A percentile compares a stretch with the other conserved stretches of the same genome.
Conservation (phyloP, 176 grass and related monocot genomes). For the Thinopyrum elongatum region DNA sequence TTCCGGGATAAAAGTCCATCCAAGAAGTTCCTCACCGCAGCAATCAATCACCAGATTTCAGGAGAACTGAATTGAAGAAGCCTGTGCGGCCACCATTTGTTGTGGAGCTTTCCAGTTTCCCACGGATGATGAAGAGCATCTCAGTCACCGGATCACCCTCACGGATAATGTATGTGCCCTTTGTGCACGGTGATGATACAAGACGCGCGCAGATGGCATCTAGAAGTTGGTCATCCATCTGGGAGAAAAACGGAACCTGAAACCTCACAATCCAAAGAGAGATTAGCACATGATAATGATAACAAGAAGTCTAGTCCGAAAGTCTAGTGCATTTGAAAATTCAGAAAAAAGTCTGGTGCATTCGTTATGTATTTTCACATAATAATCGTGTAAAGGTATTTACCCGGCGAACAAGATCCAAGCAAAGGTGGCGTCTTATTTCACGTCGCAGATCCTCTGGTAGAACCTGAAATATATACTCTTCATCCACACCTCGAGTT, state of each 20-base stretch:
- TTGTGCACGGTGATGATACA: conserved; percentile 75
- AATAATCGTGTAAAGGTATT: conserved; percentile 17
- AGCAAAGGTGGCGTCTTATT: conserved; percentile 87
- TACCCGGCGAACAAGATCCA: conserved; percentile 90
- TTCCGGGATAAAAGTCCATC: conserved; percentile 64
- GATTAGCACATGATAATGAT: background rate
- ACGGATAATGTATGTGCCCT: conserved; percentile 74
- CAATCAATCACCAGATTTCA: conserved; percentile 78
- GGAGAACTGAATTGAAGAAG: conserved; percentile 68
- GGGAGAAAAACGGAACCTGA: conserved; percentile 86
- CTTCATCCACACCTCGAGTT: conserved; percentile 84
- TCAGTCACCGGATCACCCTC: conserved; percentile 95
- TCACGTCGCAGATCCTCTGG: conserved; percentile 81
- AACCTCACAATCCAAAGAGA: background rate
- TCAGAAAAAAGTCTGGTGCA: background rate
- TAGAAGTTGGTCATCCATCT: conserved; percentile 90
- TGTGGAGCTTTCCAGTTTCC: conserved; percentile 74
- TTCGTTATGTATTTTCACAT: background rate
- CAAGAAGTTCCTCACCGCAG: conserved; percentile 86
- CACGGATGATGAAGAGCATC: conserved; percentile 98
- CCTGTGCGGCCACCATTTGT: conserved; percentile 77
- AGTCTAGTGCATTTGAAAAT: no score
- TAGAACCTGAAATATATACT: conserved; percentile 56
- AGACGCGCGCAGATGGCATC: conserved; percentile 88
- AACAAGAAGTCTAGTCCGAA: background rate